Conservation (phyloP, 495 filamentous ascomycete species). For the Halenospora varia region DNA sequence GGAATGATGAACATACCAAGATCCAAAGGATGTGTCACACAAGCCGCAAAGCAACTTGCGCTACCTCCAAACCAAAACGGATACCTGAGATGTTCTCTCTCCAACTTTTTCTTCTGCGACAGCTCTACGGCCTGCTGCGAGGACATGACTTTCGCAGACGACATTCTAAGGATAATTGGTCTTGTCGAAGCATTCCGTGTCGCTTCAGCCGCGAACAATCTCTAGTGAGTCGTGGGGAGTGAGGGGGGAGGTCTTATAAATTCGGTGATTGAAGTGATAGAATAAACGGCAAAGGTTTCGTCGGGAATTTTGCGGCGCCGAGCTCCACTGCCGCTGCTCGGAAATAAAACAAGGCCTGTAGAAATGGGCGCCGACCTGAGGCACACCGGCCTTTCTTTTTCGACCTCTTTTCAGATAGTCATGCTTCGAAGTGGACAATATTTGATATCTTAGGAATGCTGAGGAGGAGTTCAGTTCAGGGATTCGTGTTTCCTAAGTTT, state of each 20-base stretch:
- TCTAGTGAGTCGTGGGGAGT: not conserved
- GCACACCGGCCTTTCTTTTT: not conserved
- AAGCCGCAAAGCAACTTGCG: conserved; percentile 84
- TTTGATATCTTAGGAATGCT: not conserved
- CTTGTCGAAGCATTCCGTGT: conserved; percentile 19
- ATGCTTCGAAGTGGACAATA: not conserved
- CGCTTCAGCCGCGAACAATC: not conserved
- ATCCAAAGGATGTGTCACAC: conserved; percentile 88
- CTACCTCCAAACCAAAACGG: conserved; percentile 96
- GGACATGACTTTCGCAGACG: conserved; percentile 24
- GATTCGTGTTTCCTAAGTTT: too few species aligned
- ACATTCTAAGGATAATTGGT: conserved; percentile 20
- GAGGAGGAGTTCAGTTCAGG: too few species aligned
- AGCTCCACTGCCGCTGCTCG: not conserved
- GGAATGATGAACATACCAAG: conserved; percentile 48
- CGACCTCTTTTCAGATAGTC: not conserved
- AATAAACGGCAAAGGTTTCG: not conserved
- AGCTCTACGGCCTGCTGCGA: conserved; percentile 6
- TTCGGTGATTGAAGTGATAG: conserved; percentile 1
- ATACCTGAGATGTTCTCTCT: conserved; percentile 50
- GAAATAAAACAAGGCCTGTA: not conserved
- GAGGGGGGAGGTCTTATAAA: not conserved
- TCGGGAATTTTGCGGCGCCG: not conserved
- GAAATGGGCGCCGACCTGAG: not conserved
- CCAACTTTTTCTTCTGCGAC: conserved; percentile 26